These are phyloP conservation scores for Tolypocladium paradoxum DNA, from an alignment of 2,329 filamentous ascomycete species.

Conservation along the genomic window DNA sequence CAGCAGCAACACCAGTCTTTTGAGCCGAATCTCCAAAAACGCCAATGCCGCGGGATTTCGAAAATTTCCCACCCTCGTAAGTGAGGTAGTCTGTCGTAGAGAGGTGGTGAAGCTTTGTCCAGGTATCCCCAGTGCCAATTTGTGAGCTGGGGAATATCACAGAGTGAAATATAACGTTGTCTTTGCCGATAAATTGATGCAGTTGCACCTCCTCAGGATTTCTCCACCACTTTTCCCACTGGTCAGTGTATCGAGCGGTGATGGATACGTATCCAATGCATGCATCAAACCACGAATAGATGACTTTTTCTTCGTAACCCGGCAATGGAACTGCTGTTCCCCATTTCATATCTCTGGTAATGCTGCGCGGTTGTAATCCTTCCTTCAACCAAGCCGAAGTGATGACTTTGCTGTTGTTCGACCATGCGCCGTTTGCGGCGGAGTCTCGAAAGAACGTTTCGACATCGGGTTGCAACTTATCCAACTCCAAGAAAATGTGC, in stretches of 20 bases:
- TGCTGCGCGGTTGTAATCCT: slow-evolving; percentile 76
- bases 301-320: slow-evolving; percentile 54
- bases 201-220: slow-evolving; percentile 78
- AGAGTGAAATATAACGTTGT: slow-evolving; percentile 55
- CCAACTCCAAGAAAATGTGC: slow-evolving; percentile 80
- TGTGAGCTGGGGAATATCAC: slow-evolving; percentile 87
- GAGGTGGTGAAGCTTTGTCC: slow-evolving; percentile 83
- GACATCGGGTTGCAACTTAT: slow-evolving; percentile 69
- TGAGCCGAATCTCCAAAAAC: slow-evolving; percentile 87
- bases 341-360: slow-evolving; percentile 90
- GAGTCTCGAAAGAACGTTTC: slow-evolving; percentile 67
- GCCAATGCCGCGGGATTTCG: slow-evolving; percentile 78
- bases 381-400: slow-evolving; percentile 73
- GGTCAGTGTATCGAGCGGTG: slow-evolving; percentile 74
- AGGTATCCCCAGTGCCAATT: slow-evolving; percentile 71
- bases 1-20: slow-evolving; percentile 77
- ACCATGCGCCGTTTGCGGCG: slow-evolving; percentile 66
- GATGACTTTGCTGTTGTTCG: slow-evolving; percentile 62
- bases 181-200: slow-evolving; percentile 91
- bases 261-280: slow-evolving; percentile 95
- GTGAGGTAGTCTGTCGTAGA: slow-evolving; percentile 82
- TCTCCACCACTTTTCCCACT: slow-evolving; percentile 94
- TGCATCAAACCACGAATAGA: slow-evolving; percentile 90
- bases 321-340: slow-evolving; percentile 48
- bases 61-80: slow-evolving; percentile 85